Evolutionary conservation across 192 early-diverging fungal species (phyloP), one percentile per base, ranked within the genome.

Genomic region (Helicostylum pulchrum): DNA sequence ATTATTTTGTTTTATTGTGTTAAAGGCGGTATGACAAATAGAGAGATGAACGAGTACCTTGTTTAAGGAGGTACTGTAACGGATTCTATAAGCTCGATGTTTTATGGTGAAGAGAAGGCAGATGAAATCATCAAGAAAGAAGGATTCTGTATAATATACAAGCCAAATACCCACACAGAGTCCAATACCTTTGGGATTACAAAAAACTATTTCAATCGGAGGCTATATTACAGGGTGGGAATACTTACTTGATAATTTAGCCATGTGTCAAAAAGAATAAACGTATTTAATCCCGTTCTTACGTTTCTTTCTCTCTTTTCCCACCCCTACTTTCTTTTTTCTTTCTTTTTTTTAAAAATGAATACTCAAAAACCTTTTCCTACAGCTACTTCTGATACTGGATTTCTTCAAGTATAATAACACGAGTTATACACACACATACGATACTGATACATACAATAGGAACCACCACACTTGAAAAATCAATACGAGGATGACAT

Each of bases 401-500:
- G 73, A 7, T 75, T 70, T 34, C 46, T 32, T 7, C 73, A 75
- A 43, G 72, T 74, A 50, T 58, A 6, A 52, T 26, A 52, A 26
- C n/a, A 50, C 6, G 48, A 17, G 12, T 7, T 17, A 50, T 21
- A 9, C 17, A n/a, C 2, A 30, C 36, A 34, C 12, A 17, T 8
- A 14, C 11, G 15, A 12, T 14, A 47, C 5, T 0, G 9, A 32
- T 50, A 15, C 26, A 46, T 19, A 21, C 23, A 34, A 30, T 17
- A 75, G 73, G 55, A 45, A 17, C 64, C 65, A n/a, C 74, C 74
- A 12, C 32, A 1, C n/a, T 46, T 71, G 21, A 46, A 20, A 9
- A 76, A 76, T 20, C 65, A 64, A 65, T 76, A 76, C 31, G 68
- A 71, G 7, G 73, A 80, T 9, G 82, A 87, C 49, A 51, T 66